Percentiles rank a stretch among this genome's conserved stretches.
These are phyloP conservation scores for Trichoderma endophyticum DNA, from an alignment of 2,329 filamentous ascomycete species.

Conservation along the genomic window DNA sequence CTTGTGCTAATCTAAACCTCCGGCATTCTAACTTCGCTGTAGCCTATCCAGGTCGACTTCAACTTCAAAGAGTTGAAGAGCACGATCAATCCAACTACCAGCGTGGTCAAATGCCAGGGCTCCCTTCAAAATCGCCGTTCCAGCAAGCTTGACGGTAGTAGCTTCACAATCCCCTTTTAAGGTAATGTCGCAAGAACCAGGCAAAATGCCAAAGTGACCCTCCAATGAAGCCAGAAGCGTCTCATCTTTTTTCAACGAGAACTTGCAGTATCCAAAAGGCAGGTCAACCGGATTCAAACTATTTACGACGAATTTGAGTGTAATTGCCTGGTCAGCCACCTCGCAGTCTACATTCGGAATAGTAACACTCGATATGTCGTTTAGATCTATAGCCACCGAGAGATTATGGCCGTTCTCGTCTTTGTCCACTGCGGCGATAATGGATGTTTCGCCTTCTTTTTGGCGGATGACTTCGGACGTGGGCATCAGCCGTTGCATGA, in stretches of 20 bases:
- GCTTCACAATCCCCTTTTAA: not conserved
- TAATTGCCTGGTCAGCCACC: not conserved
- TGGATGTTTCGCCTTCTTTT: not conserved
- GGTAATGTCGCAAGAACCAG: not conserved
- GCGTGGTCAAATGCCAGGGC: not conserved
- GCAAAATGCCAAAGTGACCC: not conserved
- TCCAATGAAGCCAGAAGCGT: not conserved
- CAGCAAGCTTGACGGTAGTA: not conserved
- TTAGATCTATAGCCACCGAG: not conserved
- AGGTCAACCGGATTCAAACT: not conserved
- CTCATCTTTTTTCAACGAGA: not conserved
- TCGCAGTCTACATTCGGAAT: not conserved
- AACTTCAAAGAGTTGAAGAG: not conserved
- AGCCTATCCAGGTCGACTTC: not conserved
- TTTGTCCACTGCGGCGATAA: not conserved
- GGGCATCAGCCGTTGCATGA: not conserved
- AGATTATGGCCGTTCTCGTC: not conserved
- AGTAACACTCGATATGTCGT: not conserved
- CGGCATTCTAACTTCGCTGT: too few species aligned
- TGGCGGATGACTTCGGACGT: not conserved
- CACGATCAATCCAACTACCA: not conserved
- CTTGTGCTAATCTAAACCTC: too few species aligned
- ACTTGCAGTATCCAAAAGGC: not conserved
- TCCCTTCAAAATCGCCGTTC: not conserved
- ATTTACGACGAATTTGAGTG: accelerated